Conservation (phyloP, 2,329 filamentous ascomycete species). For the Botrytis deweyae region DNA sequence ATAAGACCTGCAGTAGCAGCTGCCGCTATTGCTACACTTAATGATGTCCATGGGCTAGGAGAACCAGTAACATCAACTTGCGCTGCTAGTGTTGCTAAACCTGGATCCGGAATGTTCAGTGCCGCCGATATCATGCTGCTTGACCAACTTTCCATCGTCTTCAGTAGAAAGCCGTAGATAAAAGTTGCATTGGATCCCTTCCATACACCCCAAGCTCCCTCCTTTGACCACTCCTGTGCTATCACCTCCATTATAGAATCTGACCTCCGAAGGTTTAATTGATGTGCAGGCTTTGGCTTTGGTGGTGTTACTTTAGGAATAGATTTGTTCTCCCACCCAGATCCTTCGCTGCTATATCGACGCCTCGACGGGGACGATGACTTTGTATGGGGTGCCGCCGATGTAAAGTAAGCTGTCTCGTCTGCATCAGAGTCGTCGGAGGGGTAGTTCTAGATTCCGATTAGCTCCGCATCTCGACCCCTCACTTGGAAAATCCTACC, state of each 20-base stretch:
- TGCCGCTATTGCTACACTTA: conserved; percentile 67
- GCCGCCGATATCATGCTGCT: conserved; percentile 87
- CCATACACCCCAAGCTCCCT: conserved; percentile 90
- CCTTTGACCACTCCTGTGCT: conserved; percentile 82
- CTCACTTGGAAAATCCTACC: conserved; percentile 26
- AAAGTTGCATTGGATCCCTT: conserved; percentile 92
- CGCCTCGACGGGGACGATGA: conserved; percentile 43
- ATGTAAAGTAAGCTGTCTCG: conserved; percentile 82
- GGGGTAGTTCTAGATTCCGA: conserved; percentile 41
- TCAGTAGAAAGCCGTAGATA: conserved; percentile 81
- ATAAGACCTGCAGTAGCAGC: conserved; percentile 73
- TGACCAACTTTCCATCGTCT: conserved; percentile 88
- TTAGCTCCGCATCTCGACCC: conserved; percentile 24
- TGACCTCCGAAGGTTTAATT: conserved; percentile 68
- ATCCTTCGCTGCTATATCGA: conserved; percentile 26
- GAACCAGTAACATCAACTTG: conserved; percentile 69
- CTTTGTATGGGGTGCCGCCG: conserved; percentile 46
- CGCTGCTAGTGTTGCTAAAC: conserved; percentile 50
- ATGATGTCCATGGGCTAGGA: conserved; percentile 76
- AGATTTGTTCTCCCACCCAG: conserved; percentile 30
- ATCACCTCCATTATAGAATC: conserved; percentile 86
- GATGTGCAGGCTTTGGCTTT: conserved; percentile 49
- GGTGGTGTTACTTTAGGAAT: conserved; percentile 39
- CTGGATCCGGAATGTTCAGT: conserved; percentile 83
- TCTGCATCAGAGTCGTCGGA: conserved; percentile 72